Percentiles rank a stretch among this genome's conserved stretches.
These are phyloP conservation scores for Mollisiaceae sp. DNA, from an alignment of 2,329 filamentous ascomycete genomes.

Conservation along the genomic window DNA sequence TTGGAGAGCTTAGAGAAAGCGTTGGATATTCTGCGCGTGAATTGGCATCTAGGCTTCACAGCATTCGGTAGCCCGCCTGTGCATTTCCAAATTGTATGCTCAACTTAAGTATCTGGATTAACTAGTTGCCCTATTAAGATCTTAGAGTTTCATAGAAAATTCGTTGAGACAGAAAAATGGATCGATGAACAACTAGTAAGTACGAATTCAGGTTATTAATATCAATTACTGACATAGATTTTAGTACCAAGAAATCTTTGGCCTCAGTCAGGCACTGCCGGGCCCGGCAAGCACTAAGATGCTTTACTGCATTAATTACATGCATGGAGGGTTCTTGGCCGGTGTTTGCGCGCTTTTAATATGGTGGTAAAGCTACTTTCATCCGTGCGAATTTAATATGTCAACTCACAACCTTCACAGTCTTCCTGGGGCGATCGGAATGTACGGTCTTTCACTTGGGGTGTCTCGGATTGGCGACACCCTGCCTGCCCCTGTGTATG, in stretches of 20 bases:
- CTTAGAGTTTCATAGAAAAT: slow-evolving; percentile 22
- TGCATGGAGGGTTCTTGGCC: slow-evolving; percentile 63
- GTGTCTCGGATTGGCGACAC: slow-evolving; percentile 63
- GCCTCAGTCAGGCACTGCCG: slow-evolving; percentile 69
- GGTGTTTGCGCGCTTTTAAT: slow-evolving; percentile 51
- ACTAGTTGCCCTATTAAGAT: background rate
- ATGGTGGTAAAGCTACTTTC: slow-evolving; percentile 21
- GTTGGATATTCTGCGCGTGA: too few relatives aligned
- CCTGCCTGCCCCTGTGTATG: slow-evolving; percentile 68
- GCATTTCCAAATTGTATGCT: slow-evolving; percentile 67
- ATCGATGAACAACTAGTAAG: slow-evolving; percentile 29
- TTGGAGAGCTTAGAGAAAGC: too few relatives aligned
- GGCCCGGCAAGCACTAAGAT: slow-evolving; percentile 76
- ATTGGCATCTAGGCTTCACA: slow-evolving; percentile 70
- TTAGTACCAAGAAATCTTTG: slow-evolving; percentile 76
- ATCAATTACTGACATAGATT: background rate
- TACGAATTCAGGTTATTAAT: background rate
- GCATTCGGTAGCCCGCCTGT: slow-evolving; percentile 72
- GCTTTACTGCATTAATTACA: slow-evolving; percentile 70
- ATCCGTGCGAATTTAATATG: background rate
- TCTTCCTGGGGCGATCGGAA: slow-evolving; percentile 72
- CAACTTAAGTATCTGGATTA: too few relatives aligned
- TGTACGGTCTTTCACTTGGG: slow-evolving; percentile 71
- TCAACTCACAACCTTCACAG: slow-evolving; percentile 42
- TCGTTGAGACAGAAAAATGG: slow-evolving; percentile 23